phyloP scores from a whole-genome alignment of 192 early-diverging fungal species.

The Backusella psychrophila region DNA sequence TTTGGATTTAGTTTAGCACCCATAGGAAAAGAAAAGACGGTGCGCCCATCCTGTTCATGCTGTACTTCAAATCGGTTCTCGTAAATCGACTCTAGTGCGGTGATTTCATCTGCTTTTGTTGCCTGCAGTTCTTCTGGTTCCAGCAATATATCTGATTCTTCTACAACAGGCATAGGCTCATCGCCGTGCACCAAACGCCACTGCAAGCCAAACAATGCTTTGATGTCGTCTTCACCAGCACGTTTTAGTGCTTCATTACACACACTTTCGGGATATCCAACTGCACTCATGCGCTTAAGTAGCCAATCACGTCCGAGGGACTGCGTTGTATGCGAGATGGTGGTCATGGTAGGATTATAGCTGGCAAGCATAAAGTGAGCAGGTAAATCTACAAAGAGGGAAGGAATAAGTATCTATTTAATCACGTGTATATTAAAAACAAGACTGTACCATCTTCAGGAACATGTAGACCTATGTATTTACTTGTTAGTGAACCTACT shows the following conservation, averaged over 20 bases:
- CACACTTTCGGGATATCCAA: slow-evolving; percentile 55
- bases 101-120: slow-evolving; percentile 55
- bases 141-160: slow-evolving; percentile 23
- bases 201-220: slow-evolving; percentile 53
- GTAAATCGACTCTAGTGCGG: slow-evolving; percentile 69
- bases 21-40: neutral
- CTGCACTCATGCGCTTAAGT: slow-evolving; percentile 52
- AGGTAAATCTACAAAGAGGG: slow-evolving; percentile 46
- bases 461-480: slow-evolving; percentile 63
- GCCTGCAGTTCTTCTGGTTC: slow-evolving; percentile 36
- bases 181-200: slow-evolving; percentile 49
- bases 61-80: slow-evolving; percentile 47
- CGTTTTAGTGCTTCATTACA: slow-evolving; percentile 48
- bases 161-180: slow-evolving; percentile 33
- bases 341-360: slow-evolving; percentile 53
- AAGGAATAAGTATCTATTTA: neutral
- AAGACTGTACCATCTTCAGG: slow-evolving; percentile 74
- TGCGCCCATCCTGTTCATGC: neutral
- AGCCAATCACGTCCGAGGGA: slow-evolving; percentile 60
- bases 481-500: neutral
- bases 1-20: neutral
- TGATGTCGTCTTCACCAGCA: slow-evolving; percentile 44
- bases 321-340: slow-evolving; percentile 45
- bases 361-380: slow-evolving; percentile 46
- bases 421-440: neutral